Evolutionary conservation across 2,329 filamentous ascomycete species (phyloP), one percentile per base, ranked within the genome.

Genomic region (Pseudocercospora vitis): DNA sequence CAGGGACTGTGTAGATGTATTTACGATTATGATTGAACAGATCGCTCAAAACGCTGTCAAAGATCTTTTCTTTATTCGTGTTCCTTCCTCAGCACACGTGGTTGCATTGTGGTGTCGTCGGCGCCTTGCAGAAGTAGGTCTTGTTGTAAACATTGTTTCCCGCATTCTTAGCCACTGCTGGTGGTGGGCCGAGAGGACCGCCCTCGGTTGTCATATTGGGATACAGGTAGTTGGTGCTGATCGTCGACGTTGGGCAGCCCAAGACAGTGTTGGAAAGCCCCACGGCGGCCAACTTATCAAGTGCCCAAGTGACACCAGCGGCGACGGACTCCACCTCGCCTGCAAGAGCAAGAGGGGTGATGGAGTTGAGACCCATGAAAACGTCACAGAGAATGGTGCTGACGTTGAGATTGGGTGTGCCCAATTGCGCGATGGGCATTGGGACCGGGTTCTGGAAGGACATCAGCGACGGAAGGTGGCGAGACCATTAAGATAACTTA

Each of bases 101-200:
- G 18, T 28, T 26, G 35, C 59, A 61, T 46, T 56, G 40, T 16
- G 66, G 66, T 40, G 49, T 58, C 8, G 56, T 62, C 4, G 68
- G 70, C 6, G 65, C 60, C 7, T 49, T 48, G 3, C 35, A 48
- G 53, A 70, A 70, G 57, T 72, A 72, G 3, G 64, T 60, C 59
- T 70, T 68, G 59, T 67, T 62, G 56, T 71, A 72, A 1, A 69
- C 66, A 47, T 73, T 71, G 54, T 71, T 65, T 4, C 70, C 68
- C 21, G 64, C 64, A 31, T 68, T 68, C 9, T 56, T 37, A 16
- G 59, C 56, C 18, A 61, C 60, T 18, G 50, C 56, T 12, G 61
- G 60, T 18, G 67, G 66, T 19, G 62, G 58, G 9, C 60, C 65
- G 6, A 63, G 42, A 16, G 69, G 70, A 0, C 70, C 70, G 47